Evolutionary conservation across 1,139 yeast species (phyloP), one percentile per base, ranked within the genome.

Genomic region (Diutina scorzettiae): DNA sequence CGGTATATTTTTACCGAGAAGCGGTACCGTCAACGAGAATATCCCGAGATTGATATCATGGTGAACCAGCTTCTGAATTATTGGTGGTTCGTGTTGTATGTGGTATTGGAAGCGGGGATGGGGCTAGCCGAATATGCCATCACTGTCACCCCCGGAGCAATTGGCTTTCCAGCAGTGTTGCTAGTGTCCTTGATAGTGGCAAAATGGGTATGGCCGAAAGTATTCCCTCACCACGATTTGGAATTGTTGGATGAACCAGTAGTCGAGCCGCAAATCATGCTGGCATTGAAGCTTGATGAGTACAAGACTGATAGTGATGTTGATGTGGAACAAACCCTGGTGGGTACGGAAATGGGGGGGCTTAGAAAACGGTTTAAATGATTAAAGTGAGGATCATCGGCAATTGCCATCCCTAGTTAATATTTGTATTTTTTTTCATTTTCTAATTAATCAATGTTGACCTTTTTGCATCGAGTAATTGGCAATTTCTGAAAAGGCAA

Each of bases 131-230:
- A 91, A 55, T 81, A 86, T 50, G 94, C 80, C 0, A 87, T 91
- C 31, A 83, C 95, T 0, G 76, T 81, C 55, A 84, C 96, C 0
- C 77, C 71, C 46, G 97, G 91, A 0, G 97, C 98, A 0, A 87
- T 91, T 31, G 97, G 96, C 2, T 91, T 91, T 54, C 98, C 98
- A 0, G 83, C 86, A 1, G 86, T 89, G 0, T 62, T 91, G 43
- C 49, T 69, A 52, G 57, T 66, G 43, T 66, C 67, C 48, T 70
- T 91, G 41, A 54, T 69, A 18, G 71, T 86, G 43, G 85, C 85
- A 44, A 75, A 75, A 29, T 66, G 87, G 53, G 73, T 85, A 0
- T 79, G 91, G 64, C 86, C 85, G 0, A 57, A 58, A 43, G 54
- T 82, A 6, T 81, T 89, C 44, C 79, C 86, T 0, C 50, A 54